Evolutionary conservation across 305 asterid genomes (phyloP), one percentile per base, ranked within the genome.

Genomic region (Solanum aculeatissimum): DNA sequence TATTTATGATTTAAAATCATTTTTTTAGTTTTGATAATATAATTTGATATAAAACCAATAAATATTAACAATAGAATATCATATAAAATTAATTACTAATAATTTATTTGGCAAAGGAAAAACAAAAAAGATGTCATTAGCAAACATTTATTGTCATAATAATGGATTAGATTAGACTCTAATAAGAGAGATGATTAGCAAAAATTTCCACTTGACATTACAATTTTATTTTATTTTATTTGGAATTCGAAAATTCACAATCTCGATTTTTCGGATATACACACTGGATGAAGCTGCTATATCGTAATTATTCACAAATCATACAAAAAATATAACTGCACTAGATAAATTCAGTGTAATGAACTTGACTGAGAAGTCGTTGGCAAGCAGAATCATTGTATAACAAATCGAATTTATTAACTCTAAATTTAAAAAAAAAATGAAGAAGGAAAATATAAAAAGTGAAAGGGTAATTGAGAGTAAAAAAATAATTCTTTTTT

Each of bases 161-260:
- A 32, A 66, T 16, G 9, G 4, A 29, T 16, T 65, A 23, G 2
- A 27, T 27, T 66, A 15, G n/a, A 65, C 43, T 6, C 25, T 2
- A 71, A 43, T 7, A 43, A 42, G 57, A 21, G n/a, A 43, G 80
- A 72, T 72, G 32, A 23, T 72, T 45, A 43, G n/a, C 80, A 72
- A 72, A 19, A 42, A 45, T 7, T 45, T 13, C 40, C 58, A 19
- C 77, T 9, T 68, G 51, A 68, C 47, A 35, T 32, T 32, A 9
- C 29, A 57, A n/a, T 9, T 27, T 9, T 32, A 2, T 9, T n/a
- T 21, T n/a, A n/a, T 42, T 7, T 8, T 40, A 19, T 3, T 55
- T 19, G 0, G 8, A 54, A 4, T n/a, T 1, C 16, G 2, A 1
- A 19, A 55, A 19, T 55, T 9, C 10, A 0, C 13, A 55, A 9